Conservation (phyloP, 306 rosid genomes). For the Albizia julibrissin region DNA sequence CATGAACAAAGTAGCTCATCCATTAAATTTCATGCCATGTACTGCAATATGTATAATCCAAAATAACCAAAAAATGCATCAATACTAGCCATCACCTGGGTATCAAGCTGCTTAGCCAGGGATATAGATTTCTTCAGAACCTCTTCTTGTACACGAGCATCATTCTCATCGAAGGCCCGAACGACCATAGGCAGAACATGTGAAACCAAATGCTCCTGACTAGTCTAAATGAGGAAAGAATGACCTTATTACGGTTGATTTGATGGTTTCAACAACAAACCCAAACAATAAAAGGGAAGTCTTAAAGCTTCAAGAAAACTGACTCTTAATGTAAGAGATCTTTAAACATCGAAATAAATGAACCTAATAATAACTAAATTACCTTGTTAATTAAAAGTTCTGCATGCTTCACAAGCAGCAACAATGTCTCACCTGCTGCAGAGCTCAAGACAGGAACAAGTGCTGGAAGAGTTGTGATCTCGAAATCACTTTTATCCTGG, state of each 20-base stretch:
- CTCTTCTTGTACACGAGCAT: constrained; percentile 96
- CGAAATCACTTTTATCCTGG: constrained; percentile 94
- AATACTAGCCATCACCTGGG: constrained; percentile 60
- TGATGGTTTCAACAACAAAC: neutral
- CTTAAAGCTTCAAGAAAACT: constrained; percentile 14
- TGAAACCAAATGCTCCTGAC: constrained; percentile 74
- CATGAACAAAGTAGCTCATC: neutral
- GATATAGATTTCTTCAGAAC: constrained; percentile 79
- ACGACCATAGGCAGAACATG: constrained; percentile 94
- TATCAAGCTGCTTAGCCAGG: constrained; percentile 79
- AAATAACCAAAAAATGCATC: neutral
- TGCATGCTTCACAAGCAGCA: constrained; percentile 89
- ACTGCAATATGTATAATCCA: neutral
- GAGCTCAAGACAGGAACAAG: constrained; percentile 90
- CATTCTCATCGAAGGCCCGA: constrained; percentile 92
- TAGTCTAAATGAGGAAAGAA: constrained; percentile 60
- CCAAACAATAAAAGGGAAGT: neutral
- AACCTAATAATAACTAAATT: constrained; percentile 29
- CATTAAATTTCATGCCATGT: neutral
- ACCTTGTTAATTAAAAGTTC: constrained; percentile 92
- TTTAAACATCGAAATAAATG: constrained; percentile 19
- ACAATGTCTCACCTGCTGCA: constrained; percentile 83
- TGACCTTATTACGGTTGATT: neutral
- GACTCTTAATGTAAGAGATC: constrained; percentile 3
- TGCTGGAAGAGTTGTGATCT: constrained; percentile 89